phyloP scores from a whole-genome alignment of 1,284 basidiomycete species.

The Phlebopus sp. region DNA sequence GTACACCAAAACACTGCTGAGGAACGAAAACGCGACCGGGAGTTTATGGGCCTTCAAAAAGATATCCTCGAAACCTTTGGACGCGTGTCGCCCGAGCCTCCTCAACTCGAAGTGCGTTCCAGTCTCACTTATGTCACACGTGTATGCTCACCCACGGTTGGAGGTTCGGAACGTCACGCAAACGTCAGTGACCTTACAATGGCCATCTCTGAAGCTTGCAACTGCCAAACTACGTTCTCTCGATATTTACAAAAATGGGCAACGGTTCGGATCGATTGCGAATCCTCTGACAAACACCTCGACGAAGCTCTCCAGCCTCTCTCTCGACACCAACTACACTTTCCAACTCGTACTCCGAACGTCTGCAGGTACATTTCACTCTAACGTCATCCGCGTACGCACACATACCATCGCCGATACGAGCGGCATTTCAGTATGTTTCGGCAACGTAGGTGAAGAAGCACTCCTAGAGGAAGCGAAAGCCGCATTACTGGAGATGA shows the following conservation, averaged over 20 bases:
- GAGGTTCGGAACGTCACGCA: slow-evolving; percentile 92
- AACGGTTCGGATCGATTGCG: slow-evolving; percentile 83
- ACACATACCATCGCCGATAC: slow-evolving; percentile 95
- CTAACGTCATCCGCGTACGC: slow-evolving; percentile 75
- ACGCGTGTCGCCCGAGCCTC: too few species aligned
- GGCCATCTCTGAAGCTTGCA: slow-evolving; percentile 83
- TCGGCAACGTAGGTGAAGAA: slow-evolving; percentile 81
- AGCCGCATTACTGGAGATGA: slow-evolving; percentile 74
- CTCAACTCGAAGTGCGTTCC: too few species aligned
- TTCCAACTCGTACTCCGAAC: slow-evolving; percentile 92
- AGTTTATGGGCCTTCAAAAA: slow-evolving; percentile 82
- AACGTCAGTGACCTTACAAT: slow-evolving; percentile 91
- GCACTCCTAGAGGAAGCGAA: slow-evolving; percentile 77
- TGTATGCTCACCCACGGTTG: slow-evolving; percentile 14
- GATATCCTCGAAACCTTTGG: slow-evolving; percentile 79
- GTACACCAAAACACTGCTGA: slow-evolving; percentile 81
- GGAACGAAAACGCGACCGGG: slow-evolving; percentile 75
- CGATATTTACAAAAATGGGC: slow-evolving; percentile 88
- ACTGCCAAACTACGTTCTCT: slow-evolving; percentile 82
- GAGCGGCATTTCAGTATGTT: slow-evolving; percentile 89
- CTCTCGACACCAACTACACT: slow-evolving; percentile 84
- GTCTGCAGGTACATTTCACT: slow-evolving; percentile 84
- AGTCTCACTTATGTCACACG: slow-evolving; percentile 1
- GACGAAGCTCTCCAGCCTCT: slow-evolving; percentile 89
- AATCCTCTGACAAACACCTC: slow-evolving; percentile 79